Conservation (phyloP, 306 rosid species). For the Senna siamea region DNA sequence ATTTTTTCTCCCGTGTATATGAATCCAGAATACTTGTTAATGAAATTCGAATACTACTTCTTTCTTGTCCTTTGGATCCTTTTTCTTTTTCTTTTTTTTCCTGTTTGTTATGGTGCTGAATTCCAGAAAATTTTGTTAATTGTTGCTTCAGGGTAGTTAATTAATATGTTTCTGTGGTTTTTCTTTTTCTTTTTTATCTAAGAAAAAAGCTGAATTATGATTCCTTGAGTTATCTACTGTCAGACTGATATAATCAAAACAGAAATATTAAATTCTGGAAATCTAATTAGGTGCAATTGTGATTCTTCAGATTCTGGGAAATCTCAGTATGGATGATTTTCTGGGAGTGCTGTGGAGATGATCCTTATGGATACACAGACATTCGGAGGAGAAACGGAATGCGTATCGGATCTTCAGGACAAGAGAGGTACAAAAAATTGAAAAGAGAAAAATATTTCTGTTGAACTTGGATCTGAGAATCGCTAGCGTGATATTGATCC, state of each 20-base stretch:
- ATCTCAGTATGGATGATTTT: slow-evolving; percentile 31
- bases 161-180: neutral
- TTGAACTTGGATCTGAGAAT: slow-evolving; percentile 54
- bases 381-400: slow-evolving; percentile 42
- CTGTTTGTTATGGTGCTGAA: slow-evolving; percentile 20
- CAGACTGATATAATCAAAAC: neutral
- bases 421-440: neutral
- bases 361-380: slow-evolving; percentile 14
- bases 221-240: slow-evolving; percentile 4
- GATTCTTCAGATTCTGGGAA: slow-evolving; percentile 47
- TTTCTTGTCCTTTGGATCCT: slow-evolving; percentile 6
- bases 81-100: too few species aligned
- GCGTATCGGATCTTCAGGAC: slow-evolving; percentile 58
- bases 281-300: slow-evolving; percentile 32
- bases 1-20: too few species aligned
- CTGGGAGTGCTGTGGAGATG: slow-evolving; percentile 22
- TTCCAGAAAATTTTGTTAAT: neutral
- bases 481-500: slow-evolving; percentile 7
- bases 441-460: slow-evolving; percentile 6
- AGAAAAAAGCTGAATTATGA: slow-evolving; percentile 32
- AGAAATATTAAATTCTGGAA: neutral
- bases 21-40: too few species aligned
- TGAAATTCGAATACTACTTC: neutral
- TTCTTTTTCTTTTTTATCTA: neutral
- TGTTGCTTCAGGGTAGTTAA: neutral